Conservation (phyloP, 805 yeast genomes). For the Candida nonsorbophila region DNA sequence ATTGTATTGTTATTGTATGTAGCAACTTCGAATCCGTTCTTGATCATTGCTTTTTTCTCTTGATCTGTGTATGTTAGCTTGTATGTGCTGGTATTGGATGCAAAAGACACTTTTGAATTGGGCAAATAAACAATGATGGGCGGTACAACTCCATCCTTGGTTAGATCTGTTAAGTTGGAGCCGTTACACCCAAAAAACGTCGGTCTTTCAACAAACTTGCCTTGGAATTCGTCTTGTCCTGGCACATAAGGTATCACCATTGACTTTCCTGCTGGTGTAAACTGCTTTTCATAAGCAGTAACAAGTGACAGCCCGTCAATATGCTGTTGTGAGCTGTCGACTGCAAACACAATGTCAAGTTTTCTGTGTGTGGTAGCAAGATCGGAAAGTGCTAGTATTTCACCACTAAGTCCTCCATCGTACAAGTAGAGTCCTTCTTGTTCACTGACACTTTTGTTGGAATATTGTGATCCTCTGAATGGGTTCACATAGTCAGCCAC, state of each 20-base stretch:
- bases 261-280: slow-evolving; percentile 24
- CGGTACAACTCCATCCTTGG: slow-evolving; percentile 29
- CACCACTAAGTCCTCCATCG: slow-evolving; percentile 38
- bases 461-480: slow-evolving; percentile 23
- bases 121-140: slow-evolving; percentile 36
- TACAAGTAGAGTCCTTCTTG: slow-evolving; percentile 29
- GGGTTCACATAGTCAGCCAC: slow-evolving; percentile 31
- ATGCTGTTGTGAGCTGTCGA: slow-evolving; percentile 28
- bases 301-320: slow-evolving; percentile 30
- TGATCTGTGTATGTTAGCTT: slow-evolving; percentile 27
- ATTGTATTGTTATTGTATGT: slow-evolving; percentile 28
- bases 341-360: slow-evolving; percentile 32
- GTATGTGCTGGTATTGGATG: slow-evolving; percentile 28
- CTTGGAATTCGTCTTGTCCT: slow-evolving; percentile 23
- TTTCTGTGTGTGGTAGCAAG: slow-evolving; percentile 27
- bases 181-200: slow-evolving; percentile 40
- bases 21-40: slow-evolving; percentile 32
- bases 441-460: slow-evolving; percentile 16
- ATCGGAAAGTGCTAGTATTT: slow-evolving; percentile 28
- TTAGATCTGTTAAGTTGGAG: slow-evolving; percentile 28
- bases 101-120: slow-evolving; percentile 29
- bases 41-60: slow-evolving; percentile 30
- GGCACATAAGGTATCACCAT: slow-evolving; percentile 35
- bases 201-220: slow-evolving; percentile 34
- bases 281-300: slow-evolving; percentile 29